Evolutionary conservation across 805 yeast genomes (phyloP).

Genomic region (Metschnikowia bowlesiae): DNA sequence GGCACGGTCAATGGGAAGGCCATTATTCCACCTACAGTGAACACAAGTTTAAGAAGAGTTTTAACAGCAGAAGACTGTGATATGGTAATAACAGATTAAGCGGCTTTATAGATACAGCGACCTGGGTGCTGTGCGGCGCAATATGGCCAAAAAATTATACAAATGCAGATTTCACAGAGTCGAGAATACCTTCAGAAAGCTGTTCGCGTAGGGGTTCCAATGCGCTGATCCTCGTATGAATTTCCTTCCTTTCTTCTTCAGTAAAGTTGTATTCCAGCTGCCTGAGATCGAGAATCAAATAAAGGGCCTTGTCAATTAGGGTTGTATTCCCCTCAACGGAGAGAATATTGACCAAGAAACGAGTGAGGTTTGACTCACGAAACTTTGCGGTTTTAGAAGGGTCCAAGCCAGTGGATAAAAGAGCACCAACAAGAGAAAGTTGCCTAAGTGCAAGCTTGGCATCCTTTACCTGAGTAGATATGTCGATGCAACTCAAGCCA

Average conservation of each 20-base stretch:
- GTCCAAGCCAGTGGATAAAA: slow-evolving; percentile 50
- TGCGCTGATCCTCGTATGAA: slow-evolving; percentile 33
- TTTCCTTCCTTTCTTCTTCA: slow-evolving; percentile 35
- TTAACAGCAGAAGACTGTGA: slow-evolving; percentile 50
- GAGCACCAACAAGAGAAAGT: slow-evolving; percentile 55
- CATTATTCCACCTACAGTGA: slow-evolving; percentile 49
- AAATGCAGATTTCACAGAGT: slow-evolving; percentile 44
- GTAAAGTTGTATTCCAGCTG: slow-evolving; percentile 41
- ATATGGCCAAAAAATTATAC: background rate
- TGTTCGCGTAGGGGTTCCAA: slow-evolving; percentile 44
- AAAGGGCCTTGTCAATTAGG: slow-evolving; percentile 54
- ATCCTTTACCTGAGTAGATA: slow-evolving; percentile 15
- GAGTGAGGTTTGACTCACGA: slow-evolving; percentile 29
- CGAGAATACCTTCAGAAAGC: slow-evolving; percentile 52
- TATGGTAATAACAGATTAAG: slow-evolving; percentile 25
- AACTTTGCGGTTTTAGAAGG: slow-evolving; percentile 39
- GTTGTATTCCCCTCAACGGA: slow-evolving; percentile 38
- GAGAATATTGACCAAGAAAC: slow-evolving; percentile 30
- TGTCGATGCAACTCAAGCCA: slow-evolving; percentile 60
- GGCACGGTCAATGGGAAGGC: slow-evolving; percentile 41
- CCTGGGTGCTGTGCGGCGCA: background rate
- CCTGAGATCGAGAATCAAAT: slow-evolving; percentile 45
- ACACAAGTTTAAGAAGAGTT: slow-evolving; percentile 42
- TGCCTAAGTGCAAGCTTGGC: slow-evolving; percentile 49
- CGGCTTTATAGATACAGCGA: background rate